Evolutionary conservation across 78 protist species (phyloP).

Genomic region (slime mould (Dictyostelium discoideum)): dicty_2.7 NC_007091.3:3200001-3200500

Average conservation of each 20-base stretch:
- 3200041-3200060: constrained; percentile 20
- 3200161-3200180: neutral
- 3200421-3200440: constrained; percentile 24
- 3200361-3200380: neutral
- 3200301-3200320: constrained; percentile 49
- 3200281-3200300: constrained; percentile 23
- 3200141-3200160: constrained; percentile 49
- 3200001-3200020: neutral
- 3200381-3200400: constrained; percentile 75
- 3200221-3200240: constrained; percentile 71
- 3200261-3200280: neutral
- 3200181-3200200: neutral
- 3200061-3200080: neutral
- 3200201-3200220: constrained; percentile 39
- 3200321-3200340: neutral
- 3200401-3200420: constrained; percentile 38
- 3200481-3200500: neutral
- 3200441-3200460: constrained; percentile 16
- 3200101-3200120: neutral
- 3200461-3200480: neutral
- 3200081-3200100: neutral
- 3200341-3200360: constrained; percentile 48
- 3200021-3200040: constrained; percentile 21
- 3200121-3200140: constrained; percentile 19
- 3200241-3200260: constrained; percentile 53